Percentiles rank a stretch among this genome's conserved stretches.
Conservation (phyloP, 1,139 yeast genomes). For the Suhomyces bolitotheri region DNA sequence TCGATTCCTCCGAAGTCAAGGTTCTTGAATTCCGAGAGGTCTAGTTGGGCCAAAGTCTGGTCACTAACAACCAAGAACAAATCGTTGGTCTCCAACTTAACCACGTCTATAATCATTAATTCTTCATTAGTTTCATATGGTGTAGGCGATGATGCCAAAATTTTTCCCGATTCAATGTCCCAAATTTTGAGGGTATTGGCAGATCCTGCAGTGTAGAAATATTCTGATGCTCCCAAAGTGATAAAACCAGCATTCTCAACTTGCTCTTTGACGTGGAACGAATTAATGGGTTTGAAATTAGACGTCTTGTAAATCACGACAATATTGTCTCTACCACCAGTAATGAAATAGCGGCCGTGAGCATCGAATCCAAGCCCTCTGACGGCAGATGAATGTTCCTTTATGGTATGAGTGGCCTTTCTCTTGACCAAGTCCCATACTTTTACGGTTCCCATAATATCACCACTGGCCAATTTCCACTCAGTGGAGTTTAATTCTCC, state of each 20-base stretch:
- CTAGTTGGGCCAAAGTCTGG: slow-evolving; percentile 70
- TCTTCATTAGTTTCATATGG: slow-evolving; percentile 68
- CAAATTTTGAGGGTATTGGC: slow-evolving; percentile 66
- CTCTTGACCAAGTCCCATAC: slow-evolving; percentile 90
- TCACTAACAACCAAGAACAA: slow-evolving; percentile 65
- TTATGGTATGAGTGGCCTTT: slow-evolving; percentile 60
- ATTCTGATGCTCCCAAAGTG: slow-evolving; percentile 30
- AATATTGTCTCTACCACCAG: slow-evolving; percentile 90
- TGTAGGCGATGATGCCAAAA: slow-evolving; percentile 47
- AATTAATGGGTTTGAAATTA: slow-evolving; percentile 56
- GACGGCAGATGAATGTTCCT: slow-evolving; percentile 82
- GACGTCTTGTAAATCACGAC: slow-evolving; percentile 60
- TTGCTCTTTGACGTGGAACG: slow-evolving; percentile 73
- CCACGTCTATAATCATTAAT: slow-evolving; percentile 60
- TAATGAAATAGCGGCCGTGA: slow-evolving; percentile 57
- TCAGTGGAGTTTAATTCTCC: slow-evolving; percentile 68
- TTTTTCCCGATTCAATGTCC: slow-evolving; percentile 42
- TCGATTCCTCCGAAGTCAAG: slow-evolving; percentile 24
- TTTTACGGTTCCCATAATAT: slow-evolving; percentile 81
- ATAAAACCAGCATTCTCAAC: slow-evolving; percentile 82
- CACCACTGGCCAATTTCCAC: slow-evolving; percentile 87
- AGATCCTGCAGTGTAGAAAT: slow-evolving; percentile 80
- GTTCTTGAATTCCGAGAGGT: slow-evolving; percentile 24
- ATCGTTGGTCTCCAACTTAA: slow-evolving; percentile 29
- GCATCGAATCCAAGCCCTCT: slow-evolving; percentile 73